These are phyloP conservation scores for Brassica rapa DNA, from an alignment of 345 rosid species.

Conservation along the genomic window DNA sequence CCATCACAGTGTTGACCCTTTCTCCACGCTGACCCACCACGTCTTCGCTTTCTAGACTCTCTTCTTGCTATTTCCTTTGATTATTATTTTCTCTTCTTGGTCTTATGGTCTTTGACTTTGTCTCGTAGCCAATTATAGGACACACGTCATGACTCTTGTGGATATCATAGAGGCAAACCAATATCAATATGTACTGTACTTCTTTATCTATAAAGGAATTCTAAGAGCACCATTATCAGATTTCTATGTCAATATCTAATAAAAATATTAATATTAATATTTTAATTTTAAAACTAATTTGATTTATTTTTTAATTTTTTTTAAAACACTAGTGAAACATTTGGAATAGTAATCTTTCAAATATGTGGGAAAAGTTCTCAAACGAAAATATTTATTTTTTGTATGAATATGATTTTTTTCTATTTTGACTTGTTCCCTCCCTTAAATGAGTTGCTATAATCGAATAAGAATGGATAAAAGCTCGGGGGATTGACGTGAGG, in stretches of 20 bases:
- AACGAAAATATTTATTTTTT: too few relatives aligned
- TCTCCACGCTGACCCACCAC: slow-evolving; percentile 36
- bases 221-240: too few relatives aligned
- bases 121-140: background rate
- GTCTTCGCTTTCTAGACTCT: slow-evolving; percentile 16
- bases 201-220: background rate
- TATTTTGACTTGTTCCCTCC: too few relatives aligned
- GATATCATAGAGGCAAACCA: background rate
- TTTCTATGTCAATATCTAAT: too few relatives aligned
- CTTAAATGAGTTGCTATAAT: too few relatives aligned
- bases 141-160: background rate
- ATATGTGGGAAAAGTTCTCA: background rate
- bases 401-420: too few relatives aligned
- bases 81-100: slow-evolving; percentile 3
- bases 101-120: slow-evolving; percentile 18
- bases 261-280: too few relatives aligned
- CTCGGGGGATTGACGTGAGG: too few relatives aligned
- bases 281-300: too few relatives aligned
- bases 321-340: background rate
- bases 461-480: too few relatives aligned
- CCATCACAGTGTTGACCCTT: slow-evolving; percentile 23
- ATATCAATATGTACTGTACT: background rate
- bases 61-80: slow-evolving; percentile 8
- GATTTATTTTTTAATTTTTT: too few relatives aligned
- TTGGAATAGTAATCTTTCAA: background rate